phyloP scores from a whole-genome alignment of 257 asterid genomes.

The Coffea eugenioides region DNA sequence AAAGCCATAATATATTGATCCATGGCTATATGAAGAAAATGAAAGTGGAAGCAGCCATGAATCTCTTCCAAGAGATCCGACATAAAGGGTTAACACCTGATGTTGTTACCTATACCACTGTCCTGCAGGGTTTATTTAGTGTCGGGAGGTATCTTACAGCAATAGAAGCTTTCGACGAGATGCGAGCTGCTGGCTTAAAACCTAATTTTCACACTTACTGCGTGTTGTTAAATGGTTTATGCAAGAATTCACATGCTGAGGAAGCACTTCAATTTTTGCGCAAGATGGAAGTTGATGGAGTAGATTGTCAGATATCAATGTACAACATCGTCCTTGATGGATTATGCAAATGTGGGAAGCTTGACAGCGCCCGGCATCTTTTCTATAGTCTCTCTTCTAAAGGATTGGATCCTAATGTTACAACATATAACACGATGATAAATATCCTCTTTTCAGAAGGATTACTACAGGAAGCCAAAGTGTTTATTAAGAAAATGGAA shows the following conservation, averaged over 20 bases:
- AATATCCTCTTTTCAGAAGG: slow-evolving; percentile 13
- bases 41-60: slow-evolving; percentile 25
- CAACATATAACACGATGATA: slow-evolving; percentile 18
- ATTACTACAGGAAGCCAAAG: slow-evolving; percentile 19
- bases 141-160: slow-evolving; percentile 5
- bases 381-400: slow-evolving; percentile 5
- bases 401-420: slow-evolving; percentile 19
- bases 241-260: no score
- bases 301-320: neutral
- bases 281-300: no score
- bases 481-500: slow-evolving; percentile 7
- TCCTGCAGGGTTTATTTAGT: neutral
- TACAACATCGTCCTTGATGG: slow-evolving; percentile 8
- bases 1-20: slow-evolving; percentile 19
- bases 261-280: no score
- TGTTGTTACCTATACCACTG: slow-evolving; percentile 1
- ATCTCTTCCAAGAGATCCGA: slow-evolving; percentile 4
- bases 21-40: slow-evolving; percentile 26
- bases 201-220: neutral
- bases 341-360: slow-evolving; percentile 18
- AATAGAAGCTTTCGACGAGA: neutral
- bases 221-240: neutral
- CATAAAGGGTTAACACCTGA: neutral
- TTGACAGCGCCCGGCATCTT: neutral
- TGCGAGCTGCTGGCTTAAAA: neutral